phyloP scores from a whole-genome alignment of 441 rosid species.

The Pelargonium hybrid region DNA sequence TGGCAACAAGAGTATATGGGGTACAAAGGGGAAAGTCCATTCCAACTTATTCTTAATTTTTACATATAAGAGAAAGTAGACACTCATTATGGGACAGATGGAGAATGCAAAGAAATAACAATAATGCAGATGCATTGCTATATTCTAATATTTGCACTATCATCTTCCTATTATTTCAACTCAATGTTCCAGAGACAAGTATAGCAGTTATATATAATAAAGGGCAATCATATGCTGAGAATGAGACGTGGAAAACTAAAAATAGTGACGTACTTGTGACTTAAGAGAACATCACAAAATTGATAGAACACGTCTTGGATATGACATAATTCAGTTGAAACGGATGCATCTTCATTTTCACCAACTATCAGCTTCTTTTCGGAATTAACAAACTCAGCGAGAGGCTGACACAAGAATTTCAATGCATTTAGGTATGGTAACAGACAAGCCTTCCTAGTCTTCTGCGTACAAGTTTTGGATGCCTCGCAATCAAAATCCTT shows the following conservation, averaged over 20 bases:
- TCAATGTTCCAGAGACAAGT: neutral
- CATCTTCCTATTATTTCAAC: neutral
- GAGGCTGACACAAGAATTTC: slow-evolving; percentile 73
- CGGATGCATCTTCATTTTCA: slow-evolving; percentile 31
- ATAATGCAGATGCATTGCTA: neutral
- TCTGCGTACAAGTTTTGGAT: slow-evolving; percentile 22
- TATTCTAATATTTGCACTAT: neutral
- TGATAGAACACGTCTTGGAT: slow-evolving; percentile 51
- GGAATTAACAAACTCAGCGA: slow-evolving; percentile 54
- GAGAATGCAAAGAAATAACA: too few relatives aligned
- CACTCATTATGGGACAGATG: too few relatives aligned
- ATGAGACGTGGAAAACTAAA: neutral
- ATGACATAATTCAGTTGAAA: slow-evolving; percentile 32
- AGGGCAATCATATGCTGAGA: neutral
- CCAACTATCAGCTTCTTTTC: slow-evolving; percentile 45
- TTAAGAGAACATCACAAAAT: slow-evolving; percentile 39
- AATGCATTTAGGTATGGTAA: slow-evolving; percentile 43
- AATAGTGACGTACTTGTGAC: slow-evolving; percentile 35
- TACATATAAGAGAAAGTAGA: too few relatives aligned
- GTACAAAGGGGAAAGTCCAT: too few relatives aligned
- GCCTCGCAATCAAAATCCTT: slow-evolving; percentile 17
- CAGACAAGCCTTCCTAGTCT: slow-evolving; percentile 29
- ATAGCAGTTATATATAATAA: neutral
- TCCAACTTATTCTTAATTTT: too few relatives aligned
- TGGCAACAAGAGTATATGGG: too few relatives aligned